Evolutionary conservation across 2,329 filamentous ascomycete species (phyloP).

Genomic region (Xylaria arbuscula): DNA sequence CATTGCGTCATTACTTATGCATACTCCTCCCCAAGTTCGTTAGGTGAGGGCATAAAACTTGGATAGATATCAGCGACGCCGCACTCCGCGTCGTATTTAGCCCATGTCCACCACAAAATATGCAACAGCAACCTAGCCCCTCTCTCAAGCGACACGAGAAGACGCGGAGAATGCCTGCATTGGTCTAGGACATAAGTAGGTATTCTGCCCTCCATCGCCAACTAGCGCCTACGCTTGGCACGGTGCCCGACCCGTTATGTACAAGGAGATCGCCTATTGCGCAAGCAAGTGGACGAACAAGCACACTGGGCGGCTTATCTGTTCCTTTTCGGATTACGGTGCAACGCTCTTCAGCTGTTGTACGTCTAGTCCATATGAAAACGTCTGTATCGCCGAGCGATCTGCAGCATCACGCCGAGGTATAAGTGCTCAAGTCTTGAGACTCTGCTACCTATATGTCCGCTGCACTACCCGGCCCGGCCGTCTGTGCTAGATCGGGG

Average conservation of each 20-base stretch:
- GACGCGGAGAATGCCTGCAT: constrained; percentile 3
- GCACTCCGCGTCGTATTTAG: constrained; percentile 29
- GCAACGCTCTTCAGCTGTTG: constrained; percentile 26
- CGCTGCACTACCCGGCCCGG: constrained; percentile 23
- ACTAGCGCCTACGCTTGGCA: constrained; percentile 13
- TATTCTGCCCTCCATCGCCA: constrained; percentile 4
- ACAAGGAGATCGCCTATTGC: constrained; percentile 8
- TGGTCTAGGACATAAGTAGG: not conserved
- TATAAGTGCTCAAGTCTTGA: constrained; percentile 11
- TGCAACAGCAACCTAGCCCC: constrained; percentile 26
- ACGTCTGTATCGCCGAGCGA: constrained; percentile 29
- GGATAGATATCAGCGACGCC: not conserved
- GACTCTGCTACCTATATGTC: constrained; percentile 1
- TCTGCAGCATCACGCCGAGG: constrained; percentile 26
- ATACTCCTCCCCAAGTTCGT: constrained; percentile 11
- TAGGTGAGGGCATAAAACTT: not conserved
- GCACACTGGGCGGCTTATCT: constrained; percentile 5
- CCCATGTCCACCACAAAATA: constrained; percentile 19
- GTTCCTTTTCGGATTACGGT: constrained; percentile 24
- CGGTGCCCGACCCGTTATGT: constrained; percentile 18
- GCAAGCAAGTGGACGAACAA: constrained; percentile 14
- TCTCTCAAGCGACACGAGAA: constrained; percentile 26
- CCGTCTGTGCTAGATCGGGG: constrained; percentile 11
- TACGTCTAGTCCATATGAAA: constrained; percentile 19
- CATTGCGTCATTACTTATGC: constrained; percentile 27